Evolutionary conservation across 768 basidiomycete genomes (phyloP).

Genomic region (Collybia sp.): DNA sequence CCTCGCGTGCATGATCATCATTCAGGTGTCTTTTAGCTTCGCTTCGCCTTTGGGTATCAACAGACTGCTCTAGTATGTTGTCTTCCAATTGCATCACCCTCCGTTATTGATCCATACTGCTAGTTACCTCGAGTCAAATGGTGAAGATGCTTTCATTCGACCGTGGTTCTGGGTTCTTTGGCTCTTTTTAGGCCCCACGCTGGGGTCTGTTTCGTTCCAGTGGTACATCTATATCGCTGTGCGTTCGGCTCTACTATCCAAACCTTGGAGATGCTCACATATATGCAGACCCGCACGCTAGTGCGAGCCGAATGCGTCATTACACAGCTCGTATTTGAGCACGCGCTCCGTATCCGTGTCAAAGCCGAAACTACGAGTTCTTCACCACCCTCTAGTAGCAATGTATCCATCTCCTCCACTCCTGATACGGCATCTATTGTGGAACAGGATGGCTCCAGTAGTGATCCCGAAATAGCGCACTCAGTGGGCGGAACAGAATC

Average conservation of each 20-base stretch:
- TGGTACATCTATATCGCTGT: constrained; percentile 49
- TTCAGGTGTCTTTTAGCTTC: constrained; percentile 22
- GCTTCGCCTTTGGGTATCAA: constrained; percentile 37
- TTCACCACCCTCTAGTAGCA: constrained; percentile 4
- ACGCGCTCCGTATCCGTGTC: constrained; percentile 57
- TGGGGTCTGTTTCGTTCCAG: constrained; percentile 41
- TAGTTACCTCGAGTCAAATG: constrained; percentile 56
- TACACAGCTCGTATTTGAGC: constrained; percentile 37
- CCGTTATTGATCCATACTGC: constrained; percentile 9
- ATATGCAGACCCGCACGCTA: constrained; percentile 40
- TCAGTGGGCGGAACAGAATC: constrained; percentile 9
- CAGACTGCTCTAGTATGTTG: constrained; percentile 29
- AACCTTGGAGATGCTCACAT: constrained; percentile 26
- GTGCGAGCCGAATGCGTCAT: constrained; percentile 44
- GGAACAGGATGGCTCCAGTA: constrained; percentile 2
- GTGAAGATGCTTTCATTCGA: constrained; percentile 39
- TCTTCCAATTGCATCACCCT: not conserved
- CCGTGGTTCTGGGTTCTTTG: constrained; percentile 69
- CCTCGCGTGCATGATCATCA: constrained; percentile 20
- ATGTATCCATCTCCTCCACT: constrained; percentile 7
- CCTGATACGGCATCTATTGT: constrained; percentile 9
- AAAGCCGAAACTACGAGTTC: constrained; percentile 32
- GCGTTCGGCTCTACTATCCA: constrained; percentile 8
- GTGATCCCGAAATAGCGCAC: constrained; percentile 11
- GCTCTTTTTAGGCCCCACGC: constrained; percentile 43